Percentiles rank a stretch among this genome's conserved stretches.
phyloP scores from a whole-genome alignment of 2,329 filamentous ascomycete genomes.

The Byssochlamys sp. region DNA sequence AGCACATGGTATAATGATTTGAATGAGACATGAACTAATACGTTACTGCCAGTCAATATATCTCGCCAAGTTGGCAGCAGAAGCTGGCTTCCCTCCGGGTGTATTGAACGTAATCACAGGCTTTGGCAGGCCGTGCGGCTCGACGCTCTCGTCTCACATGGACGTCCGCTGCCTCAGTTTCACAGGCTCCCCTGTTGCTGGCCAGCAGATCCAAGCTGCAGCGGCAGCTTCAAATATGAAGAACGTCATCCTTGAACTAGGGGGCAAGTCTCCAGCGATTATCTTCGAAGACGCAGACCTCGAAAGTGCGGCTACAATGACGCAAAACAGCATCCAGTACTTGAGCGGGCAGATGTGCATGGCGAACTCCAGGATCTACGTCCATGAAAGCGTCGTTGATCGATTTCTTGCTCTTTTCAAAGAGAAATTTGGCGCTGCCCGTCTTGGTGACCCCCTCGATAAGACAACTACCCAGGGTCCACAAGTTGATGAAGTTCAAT shows the following conservation, averaged over 20 bases:
- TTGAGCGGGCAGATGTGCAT: conserved; percentile 53
- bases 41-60: conserved; percentile 18
- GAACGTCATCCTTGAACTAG: conserved; percentile 24
- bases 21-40: neutral
- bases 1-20: neutral
- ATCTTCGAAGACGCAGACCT: conserved; percentile 35
- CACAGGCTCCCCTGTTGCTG: conserved; percentile 50
- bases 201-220: conserved; percentile 41
- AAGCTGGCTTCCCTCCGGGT: conserved; percentile 37
- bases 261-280: conserved; percentile 26
- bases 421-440: conserved; percentile 59
- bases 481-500: conserved; percentile 72
- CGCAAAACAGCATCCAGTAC: conserved; percentile 41
- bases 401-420: conserved; percentile 71
- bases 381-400: conserved; percentile 75
- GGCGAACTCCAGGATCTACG: conserved; percentile 61
- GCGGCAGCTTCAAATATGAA: conserved; percentile 30
- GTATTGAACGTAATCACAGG: conserved; percentile 49
- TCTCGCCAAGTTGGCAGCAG: conserved; percentile 27
- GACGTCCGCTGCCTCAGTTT: conserved; percentile 53
- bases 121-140: conserved; percentile 49
- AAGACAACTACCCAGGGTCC: conserved; percentile 72
- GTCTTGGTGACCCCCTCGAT: conserved; percentile 70
- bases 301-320: conserved; percentile 35
- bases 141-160: conserved; percentile 47